Percentiles rank a stretch among this genome's conserved stretches.
These are phyloP conservation scores for Penicillium robsamsonii DNA, from an alignment of 495 filamentous ascomycete genomes.

Conservation along the genomic window DNA sequence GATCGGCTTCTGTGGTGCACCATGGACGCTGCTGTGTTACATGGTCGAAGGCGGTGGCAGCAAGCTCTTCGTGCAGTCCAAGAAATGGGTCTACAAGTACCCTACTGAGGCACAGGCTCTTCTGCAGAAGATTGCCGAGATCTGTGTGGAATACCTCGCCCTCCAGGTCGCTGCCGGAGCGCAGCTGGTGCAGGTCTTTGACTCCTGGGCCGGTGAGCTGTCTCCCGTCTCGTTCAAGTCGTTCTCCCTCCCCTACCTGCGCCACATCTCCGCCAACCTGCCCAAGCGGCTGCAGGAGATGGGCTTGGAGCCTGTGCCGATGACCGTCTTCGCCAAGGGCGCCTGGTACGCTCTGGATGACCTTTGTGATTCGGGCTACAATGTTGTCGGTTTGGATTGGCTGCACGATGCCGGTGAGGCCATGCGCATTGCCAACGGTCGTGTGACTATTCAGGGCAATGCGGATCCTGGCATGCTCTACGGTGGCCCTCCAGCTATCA, in stretches of 20 bases:
- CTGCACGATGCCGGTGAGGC: conserved; percentile 86
- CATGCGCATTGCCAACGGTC: conserved; percentile 66
- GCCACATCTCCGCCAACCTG: conserved; percentile 74
- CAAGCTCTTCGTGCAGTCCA: conserved; percentile 85
- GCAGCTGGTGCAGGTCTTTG: conserved; percentile 93
- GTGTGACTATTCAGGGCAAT: conserved; percentile 88
- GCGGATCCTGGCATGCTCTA: conserved; percentile 93
- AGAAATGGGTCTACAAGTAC: conserved; percentile 95
- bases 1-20: conserved; percentile 96
- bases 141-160: conserved; percentile 92
- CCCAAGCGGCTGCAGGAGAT: conserved; percentile 70
- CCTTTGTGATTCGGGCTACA: conserved; percentile 82
- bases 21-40: conserved; percentile 95
- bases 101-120: conserved; percentile 73
- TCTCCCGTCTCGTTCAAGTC: conserved; percentile 76
- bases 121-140: conserved; percentile 83
- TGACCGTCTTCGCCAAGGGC: conserved; percentile 99
- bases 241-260: conserved; percentile 83
- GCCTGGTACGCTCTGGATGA: conserved; percentile 95
- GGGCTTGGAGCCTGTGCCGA: conserved; percentile 76
- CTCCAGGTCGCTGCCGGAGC: conserved; percentile 90
- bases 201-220: conserved; percentile 96
- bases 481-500: conserved; percentile 76
- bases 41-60: conserved; percentile 97
- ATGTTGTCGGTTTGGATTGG: conserved; percentile 95